A percentile compares a stretch with the other conserved stretches of the same genome.
Evolutionary conservation across 768 basidiomycete genomes (phyloP).

Genomic region (Collybia sordida): DNA sequence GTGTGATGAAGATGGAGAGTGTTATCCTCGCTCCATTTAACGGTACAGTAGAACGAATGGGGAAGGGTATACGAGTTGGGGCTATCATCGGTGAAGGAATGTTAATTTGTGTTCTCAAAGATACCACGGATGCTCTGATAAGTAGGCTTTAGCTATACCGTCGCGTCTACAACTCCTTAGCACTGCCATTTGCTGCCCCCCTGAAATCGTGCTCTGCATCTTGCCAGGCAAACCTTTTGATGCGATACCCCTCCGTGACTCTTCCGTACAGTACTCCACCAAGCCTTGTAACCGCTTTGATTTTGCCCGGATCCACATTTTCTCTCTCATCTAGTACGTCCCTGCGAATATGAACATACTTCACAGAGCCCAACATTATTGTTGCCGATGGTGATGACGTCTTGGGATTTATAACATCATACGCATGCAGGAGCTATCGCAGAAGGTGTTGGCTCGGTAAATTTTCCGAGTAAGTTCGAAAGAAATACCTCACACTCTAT

Average conservation of each 20-base stretch:
- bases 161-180: too few relatives aligned
- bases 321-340: slow-evolving; percentile 45
- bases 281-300: slow-evolving; percentile 50
- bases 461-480: neutral
- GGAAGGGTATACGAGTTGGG: slow-evolving; percentile 31
- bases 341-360: slow-evolving; percentile 57
- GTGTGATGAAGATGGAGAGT: slow-evolving; percentile 44
- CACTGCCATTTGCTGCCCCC: too few relatives aligned
- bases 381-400: slow-evolving; percentile 33
- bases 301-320: slow-evolving; percentile 45
- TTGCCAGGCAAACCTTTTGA: slow-evolving; percentile 53
- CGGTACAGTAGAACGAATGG: slow-evolving; percentile 27
- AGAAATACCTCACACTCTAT: slow-evolving; percentile 55
- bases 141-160: too few relatives aligned
- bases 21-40: slow-evolving; percentile 25
- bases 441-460: too few relatives aligned
- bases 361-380: slow-evolving; percentile 53
- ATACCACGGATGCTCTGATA: too few relatives aligned
- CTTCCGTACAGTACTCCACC: slow-evolving; percentile 50
- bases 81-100: slow-evolving; percentile 33
- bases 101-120: slow-evolving; percentile 27
- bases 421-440: slow-evolving; percentile 38
- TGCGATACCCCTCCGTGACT: slow-evolving; percentile 49
- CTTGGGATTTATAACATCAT: slow-evolving; percentile 41
- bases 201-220: slow-evolving; percentile 8